Evolutionary conservation across 2,329 filamentous ascomycete species (phyloP), one percentile per base, ranked within the genome.

Genomic region (Aspergillus luchuensis): DNA sequence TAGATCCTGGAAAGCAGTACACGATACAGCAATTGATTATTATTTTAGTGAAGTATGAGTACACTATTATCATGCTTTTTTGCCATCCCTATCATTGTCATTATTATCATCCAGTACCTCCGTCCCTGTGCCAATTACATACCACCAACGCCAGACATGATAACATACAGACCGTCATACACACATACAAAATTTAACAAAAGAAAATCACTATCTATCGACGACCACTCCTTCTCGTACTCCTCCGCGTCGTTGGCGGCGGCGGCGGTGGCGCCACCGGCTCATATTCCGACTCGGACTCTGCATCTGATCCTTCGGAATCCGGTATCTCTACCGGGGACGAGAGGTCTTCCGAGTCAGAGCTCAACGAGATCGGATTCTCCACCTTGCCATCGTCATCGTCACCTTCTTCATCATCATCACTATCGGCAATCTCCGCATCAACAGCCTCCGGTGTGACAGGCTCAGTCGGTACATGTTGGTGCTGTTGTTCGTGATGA

Each of bases 211-310:
- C 10, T 8, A 49, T 17, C 45, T 49, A 11, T 30, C 62, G 19
- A 36, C 33, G 33, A 62, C 61, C 45, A 64, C 52, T 8, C n/a
- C 53, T 66, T 45, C 69, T 66, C 28, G 64, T 71, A 38, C 66
- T 70, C 52, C 70, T 62, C 45, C 69, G 66, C 30, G 65, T 69
- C 43, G 60, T 59, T 23, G 56, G 63, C 8, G 66, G 69, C 39
- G 45, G 23, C 8, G 49, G 56, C 8, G 33, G 33, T 0, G 10
- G 33, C 0, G 33, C 10, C 33, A 13, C 11, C 11, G 64, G 62
- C 30, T 60, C 63, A 25, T 61, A 59, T 8, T 58, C 47, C 21
- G 58, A 58, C 19, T 56, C 56, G n/a, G 33, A 52, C 3, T 61
- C 56, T 10, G 47, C 28, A 30, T 53, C 50, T 15, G 55, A 47